These are phyloP conservation scores for Mycena latifolia DNA, from an alignment of 768 basidiomycete species.

Conservation along the genomic window DNA sequence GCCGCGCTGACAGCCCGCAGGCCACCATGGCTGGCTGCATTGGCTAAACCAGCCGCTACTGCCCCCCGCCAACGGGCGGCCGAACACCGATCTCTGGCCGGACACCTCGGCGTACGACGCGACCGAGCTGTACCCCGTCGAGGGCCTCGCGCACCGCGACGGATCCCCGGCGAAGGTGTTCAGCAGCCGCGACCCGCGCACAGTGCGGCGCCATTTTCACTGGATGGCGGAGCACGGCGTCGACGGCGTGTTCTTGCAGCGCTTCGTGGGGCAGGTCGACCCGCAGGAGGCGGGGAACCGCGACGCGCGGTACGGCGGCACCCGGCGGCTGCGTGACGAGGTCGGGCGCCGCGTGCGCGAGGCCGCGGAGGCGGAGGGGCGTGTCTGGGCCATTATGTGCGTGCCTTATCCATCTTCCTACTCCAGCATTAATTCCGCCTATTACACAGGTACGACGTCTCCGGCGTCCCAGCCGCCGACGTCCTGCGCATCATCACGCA, in stretches of 20 bases:
- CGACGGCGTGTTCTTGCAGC: conserved; percentile 86
- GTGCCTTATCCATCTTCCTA: conserved; percentile 39
- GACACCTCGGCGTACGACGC: conserved; percentile 78
- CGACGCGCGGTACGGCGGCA: conserved; percentile 51
- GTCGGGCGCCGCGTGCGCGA: conserved; percentile 78
- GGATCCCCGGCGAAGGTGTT: conserved; percentile 79
- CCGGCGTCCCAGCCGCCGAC: conserved; percentile 78
- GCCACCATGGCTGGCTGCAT: conserved; percentile 90
- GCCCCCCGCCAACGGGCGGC: conserved; percentile 66
- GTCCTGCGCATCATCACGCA: conserved; percentile 75
- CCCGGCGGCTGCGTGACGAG: conserved; percentile 77
- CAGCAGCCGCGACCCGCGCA: conserved; percentile 81
- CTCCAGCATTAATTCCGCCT: conserved; percentile 6
- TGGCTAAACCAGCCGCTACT: conserved; percentile 83
- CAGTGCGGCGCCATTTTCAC: conserved; percentile 80
- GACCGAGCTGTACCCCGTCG: conserved; percentile 77
- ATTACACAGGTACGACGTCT: conserved; percentile 82
- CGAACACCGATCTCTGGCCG: conserved; percentile 86
- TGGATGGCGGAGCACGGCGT: conserved; percentile 90
- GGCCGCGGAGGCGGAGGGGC: conserved; percentile 83
- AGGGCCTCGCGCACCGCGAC: conserved; percentile 68
- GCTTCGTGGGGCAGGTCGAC: conserved; percentile 80
- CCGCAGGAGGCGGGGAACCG: conserved; percentile 56
- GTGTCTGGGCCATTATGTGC: conserved; percentile 89
- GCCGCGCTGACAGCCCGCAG: conserved; percentile 41